phyloP scores from a whole-genome alignment of 2,329 filamentous ascomycete species.

The Akanthomyces muscarius region DNA sequence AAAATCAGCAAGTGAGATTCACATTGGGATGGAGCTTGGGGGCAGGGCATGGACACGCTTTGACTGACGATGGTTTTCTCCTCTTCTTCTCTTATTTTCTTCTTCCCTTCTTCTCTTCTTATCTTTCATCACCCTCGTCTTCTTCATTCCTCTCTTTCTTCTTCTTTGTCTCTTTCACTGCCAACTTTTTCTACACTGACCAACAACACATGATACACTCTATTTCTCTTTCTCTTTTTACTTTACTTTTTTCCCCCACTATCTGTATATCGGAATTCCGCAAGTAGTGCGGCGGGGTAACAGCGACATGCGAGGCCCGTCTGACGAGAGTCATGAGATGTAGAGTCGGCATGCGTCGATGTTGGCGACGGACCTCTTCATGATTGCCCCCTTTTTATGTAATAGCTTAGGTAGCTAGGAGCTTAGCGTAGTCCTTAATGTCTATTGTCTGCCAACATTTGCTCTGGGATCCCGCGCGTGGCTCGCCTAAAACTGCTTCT shows the following conservation, averaged over 20 bases:
- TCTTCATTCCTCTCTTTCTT: no score
- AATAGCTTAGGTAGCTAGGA: constrained; percentile 10
- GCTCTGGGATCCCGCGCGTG: no score
- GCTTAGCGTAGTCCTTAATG: constrained; percentile 17
- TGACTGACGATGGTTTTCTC: background rate
- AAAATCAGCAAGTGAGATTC: background rate
- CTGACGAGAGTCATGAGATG: background rate
- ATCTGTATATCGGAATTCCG: constrained; percentile 5
- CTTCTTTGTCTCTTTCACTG: background rate
- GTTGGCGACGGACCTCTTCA: background rate
- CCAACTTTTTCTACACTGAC: background rate
- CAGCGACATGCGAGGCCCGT: constrained; percentile 4
- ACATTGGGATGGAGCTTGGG: background rate
- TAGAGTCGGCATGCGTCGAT: background rate
- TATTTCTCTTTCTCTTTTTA: background rate
- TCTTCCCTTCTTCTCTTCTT: no score
- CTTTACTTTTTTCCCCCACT: background rate
- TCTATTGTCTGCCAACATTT: constrained; percentile 6
- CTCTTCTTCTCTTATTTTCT: background rate
- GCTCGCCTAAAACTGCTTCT: no score
- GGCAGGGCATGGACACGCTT: background rate
- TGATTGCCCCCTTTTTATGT: background rate
- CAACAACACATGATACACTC: background rate
- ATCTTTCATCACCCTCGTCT: no score
- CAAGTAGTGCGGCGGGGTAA: background rate